Conservation (phyloP, 2,329 filamentous ascomycete genomes). For the Calonectria hawksworthii region DNA sequence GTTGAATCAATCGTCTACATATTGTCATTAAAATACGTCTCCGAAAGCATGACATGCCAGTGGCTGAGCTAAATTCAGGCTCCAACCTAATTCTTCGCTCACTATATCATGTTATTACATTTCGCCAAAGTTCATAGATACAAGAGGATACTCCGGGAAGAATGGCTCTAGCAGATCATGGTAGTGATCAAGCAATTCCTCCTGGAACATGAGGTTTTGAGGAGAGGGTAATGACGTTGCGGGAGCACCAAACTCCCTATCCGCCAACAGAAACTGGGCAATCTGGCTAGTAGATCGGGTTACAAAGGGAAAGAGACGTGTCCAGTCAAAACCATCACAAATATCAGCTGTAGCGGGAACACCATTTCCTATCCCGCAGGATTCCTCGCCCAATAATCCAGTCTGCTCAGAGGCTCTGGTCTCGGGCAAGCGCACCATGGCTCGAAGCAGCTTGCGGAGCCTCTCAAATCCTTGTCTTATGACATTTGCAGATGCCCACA, state of each 20-base stretch:
- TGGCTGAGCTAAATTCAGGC: too few relatives aligned
- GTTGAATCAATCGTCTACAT: background rate
- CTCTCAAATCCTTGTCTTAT: constrained; percentile 40
- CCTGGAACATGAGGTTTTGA: constrained; percentile 35
- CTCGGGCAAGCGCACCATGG: constrained; percentile 15
- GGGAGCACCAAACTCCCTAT: constrained; percentile 35
- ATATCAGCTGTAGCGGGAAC: background rate
- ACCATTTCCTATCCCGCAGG: background rate
- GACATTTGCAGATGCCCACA: constrained; percentile 42
- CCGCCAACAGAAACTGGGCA: constrained; percentile 32
- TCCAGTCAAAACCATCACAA: constrained; percentile 33
- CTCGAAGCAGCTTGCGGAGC: constrained; percentile 19
- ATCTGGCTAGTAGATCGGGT: constrained; percentile 35
- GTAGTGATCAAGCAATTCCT: constrained; percentile 34
- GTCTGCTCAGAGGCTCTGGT: background rate
- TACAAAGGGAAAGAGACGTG: constrained; percentile 35
- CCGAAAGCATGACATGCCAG: too few relatives aligned
- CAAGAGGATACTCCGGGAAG: constrained; percentile 35
- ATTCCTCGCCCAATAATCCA: background rate
- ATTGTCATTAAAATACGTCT: too few relatives aligned
- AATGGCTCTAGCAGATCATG: constrained; percentile 41
- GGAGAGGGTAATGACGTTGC: constrained; percentile 30
- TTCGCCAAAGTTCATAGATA: constrained; percentile 30
- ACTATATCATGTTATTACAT: background rate
- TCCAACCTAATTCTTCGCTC: background rate